Evolutionary conservation across 2,329 filamentous ascomycete species (phyloP), one percentile per base, ranked within the genome.

Genomic region (Triangularia setosa): DNA sequence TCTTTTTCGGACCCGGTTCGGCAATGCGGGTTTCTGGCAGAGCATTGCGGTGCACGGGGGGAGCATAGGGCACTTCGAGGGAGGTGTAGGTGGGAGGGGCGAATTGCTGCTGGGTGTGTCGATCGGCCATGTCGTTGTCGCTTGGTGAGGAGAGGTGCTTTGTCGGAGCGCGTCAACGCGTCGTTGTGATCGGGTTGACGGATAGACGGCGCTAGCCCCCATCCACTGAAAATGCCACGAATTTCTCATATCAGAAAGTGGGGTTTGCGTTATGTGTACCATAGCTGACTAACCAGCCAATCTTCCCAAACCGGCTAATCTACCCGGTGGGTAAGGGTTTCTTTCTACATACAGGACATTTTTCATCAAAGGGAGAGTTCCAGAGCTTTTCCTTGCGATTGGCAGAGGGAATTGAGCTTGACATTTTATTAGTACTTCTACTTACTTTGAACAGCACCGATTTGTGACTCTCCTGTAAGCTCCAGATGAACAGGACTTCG

Each of bases 241-340:
- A 53, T 28, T 52, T 60, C 40, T 18, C n/a, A 24, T 44, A 16
- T 27, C 33, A 48, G 25, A 27, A 53, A 14, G 58, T 53, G 35
- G 40, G 40, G 25, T 44, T 14, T 6, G 40, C 9, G 58, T 60
- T 60, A 60, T 52, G 35, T 53, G 58, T 60, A 25, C 18, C 40
- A 48, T 18, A 23, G 40, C 40, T 48, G 40, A 48, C 40, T 48
- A 48, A 48, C 16, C 40, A 21, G 4, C 7, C 33, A 44, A 18
- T 28, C 40, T 58, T 12, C 28, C 57, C 57, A n/a, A 23, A 44
- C 18, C 28, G 16, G 57, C 57, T 40, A 59, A 59, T 7, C 27
- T 44, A 27, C 27, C 58, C 58, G 35, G 35, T 60, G 58, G 58
- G 58, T 60, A 52, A 60, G 58, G 58, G 58, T 30, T 60, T 27